These are phyloP conservation scores for Mycena haematopus DNA, from an alignment of 768 basidiomycete genomes.

Conservation along the genomic window DNA sequence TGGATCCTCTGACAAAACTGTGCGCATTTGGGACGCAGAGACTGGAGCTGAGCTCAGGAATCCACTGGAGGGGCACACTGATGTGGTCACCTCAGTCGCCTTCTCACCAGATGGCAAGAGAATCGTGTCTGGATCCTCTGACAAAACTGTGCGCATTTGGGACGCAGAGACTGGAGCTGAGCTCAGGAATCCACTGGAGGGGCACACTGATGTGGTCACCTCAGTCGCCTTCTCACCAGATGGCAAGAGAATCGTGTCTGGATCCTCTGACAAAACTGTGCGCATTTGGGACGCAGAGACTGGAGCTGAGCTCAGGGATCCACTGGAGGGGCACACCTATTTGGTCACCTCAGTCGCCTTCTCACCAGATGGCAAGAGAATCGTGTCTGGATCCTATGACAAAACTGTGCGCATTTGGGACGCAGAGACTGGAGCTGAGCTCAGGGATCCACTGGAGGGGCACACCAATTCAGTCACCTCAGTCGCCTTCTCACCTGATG, in stretches of 20 bases:
- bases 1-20: slow-evolving; percentile 4
- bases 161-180: neutral
- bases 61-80: neutral
- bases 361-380: neutral
- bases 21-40: slow-evolving; percentile 5
- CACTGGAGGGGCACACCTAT: slow-evolving; percentile 1
- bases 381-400: neutral
- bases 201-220: slow-evolving; percentile 3
- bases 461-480: slow-evolving; percentile 5
- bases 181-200: neutral
- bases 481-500: slow-evolving; percentile 8
- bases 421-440: slow-evolving; percentile 5
- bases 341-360: neutral
- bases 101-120: neutral
- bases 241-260: slow-evolving; percentile 7
- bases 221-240: slow-evolving; percentile 12
- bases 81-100: neutral
- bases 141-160: neutral
- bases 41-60: neutral
- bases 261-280: slow-evolving; percentile 3
- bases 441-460: neutral
- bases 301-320: neutral
- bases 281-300: slow-evolving; percentile 6
- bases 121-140: neutral
- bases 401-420: slow-evolving; percentile 1